Percentiles rank a stretch among this genome's conserved stretches.
Evolutionary conservation across 116 monocot genomes (phyloP).

Genomic region (Trichopus zeylanicus): DNA sequence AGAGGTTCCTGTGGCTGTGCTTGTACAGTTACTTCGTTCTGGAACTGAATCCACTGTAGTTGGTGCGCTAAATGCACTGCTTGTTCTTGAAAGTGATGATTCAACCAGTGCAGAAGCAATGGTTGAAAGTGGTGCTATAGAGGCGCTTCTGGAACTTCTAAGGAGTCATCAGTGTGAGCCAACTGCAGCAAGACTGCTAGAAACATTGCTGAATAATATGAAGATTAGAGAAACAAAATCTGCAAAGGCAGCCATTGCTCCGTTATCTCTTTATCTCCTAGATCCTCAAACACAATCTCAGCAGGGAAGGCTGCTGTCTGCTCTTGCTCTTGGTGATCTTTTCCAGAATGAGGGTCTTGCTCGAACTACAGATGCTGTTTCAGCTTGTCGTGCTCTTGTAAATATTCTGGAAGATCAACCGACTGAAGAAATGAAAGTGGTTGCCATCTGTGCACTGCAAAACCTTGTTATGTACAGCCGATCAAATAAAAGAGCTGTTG

Average conservation of each 20-base stretch:
- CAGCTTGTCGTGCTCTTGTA: slow-evolving; percentile 90
- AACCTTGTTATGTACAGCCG: slow-evolving; percentile 91
- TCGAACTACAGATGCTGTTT: slow-evolving; percentile 76
- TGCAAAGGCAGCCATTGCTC: slow-evolving; percentile 76
- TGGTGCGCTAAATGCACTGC: slow-evolving; percentile 91
- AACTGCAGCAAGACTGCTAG: slow-evolving; percentile 83
- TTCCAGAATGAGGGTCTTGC: slow-evolving; percentile 94
- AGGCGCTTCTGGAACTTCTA: slow-evolving; percentile 83
- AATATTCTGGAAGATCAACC: slow-evolving; percentile 99
- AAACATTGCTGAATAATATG: slow-evolving; percentile 83
- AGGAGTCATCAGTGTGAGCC: slow-evolving; percentile 88
- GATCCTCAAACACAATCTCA: slow-evolving; percentile 98
- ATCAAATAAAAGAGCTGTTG: slow-evolving; percentile 96
- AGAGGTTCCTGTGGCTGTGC: slow-evolving; percentile 94
- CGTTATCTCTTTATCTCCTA: slow-evolving; percentile 84
- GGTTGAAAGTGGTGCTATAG: slow-evolving; percentile 92
- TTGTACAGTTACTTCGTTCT: slow-evolving; percentile 84
- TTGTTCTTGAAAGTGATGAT: slow-evolving; percentile 96
- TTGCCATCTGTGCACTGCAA: slow-evolving; percentile 88
- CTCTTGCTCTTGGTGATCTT: slow-evolving; percentile 94
- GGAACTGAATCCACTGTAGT: slow-evolving; percentile 78
- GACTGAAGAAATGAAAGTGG: slow-evolving; percentile 98
- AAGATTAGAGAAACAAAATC: slow-evolving; percentile 90
- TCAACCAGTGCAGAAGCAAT: slow-evolving; percentile 96
- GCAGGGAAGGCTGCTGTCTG: slow-evolving; percentile 87